phyloP scores from a whole-genome alignment of 2,329 filamentous ascomycete genomes.

The Paraconiothyrium sp. region DNA sequence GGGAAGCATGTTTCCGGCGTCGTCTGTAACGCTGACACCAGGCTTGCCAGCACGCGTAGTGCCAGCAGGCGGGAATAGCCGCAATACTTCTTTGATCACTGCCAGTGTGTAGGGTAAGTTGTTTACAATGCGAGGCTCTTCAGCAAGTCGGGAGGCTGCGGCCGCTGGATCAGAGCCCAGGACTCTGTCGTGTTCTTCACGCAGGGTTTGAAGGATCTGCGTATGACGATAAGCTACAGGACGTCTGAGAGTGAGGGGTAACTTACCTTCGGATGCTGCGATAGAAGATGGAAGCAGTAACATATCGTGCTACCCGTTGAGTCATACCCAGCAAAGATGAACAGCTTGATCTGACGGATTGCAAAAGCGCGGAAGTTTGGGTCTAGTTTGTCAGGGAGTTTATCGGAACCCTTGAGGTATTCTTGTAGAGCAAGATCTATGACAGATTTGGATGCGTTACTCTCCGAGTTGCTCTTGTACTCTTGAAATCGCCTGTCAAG shows the following conservation, averaged over 20 bases:
- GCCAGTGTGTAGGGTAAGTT: constrained; percentile 36
- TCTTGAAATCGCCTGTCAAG: constrained; percentile 2
- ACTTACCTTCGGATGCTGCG: constrained; percentile 29
- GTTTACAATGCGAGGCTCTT: constrained; percentile 33
- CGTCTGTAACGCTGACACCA: constrained; percentile 14
- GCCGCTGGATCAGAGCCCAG: constrained; percentile 25
- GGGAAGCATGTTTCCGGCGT: constrained; percentile 16
- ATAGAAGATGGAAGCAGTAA: constrained; percentile 34
- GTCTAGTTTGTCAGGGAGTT: constrained; percentile 21
- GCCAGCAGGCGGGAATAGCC: constrained; percentile 40
- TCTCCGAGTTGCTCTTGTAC: constrained; percentile 15
- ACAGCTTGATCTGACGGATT: constrained; percentile 22
- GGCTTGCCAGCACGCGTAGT: constrained; percentile 27
- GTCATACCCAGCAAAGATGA: constrained; percentile 45
- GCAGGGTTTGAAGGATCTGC: constrained; percentile 16
- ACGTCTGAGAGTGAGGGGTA: not conserved
- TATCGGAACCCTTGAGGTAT: constrained; percentile 18
- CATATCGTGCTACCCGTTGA: constrained; percentile 38
- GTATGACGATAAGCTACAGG: not conserved
- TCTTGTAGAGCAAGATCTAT: constrained; percentile 24
- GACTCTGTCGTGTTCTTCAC: constrained; percentile 37
- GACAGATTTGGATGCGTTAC: constrained; percentile 39
- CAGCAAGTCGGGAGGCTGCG: constrained; percentile 20
- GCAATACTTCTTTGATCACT: constrained; percentile 43
- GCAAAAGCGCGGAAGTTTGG: constrained; percentile 29